These are phyloP conservation scores for Emergomyces pasteurianus DNA, from an alignment of 2,329 filamentous ascomycete genomes.

Conservation along the genomic window DNA sequence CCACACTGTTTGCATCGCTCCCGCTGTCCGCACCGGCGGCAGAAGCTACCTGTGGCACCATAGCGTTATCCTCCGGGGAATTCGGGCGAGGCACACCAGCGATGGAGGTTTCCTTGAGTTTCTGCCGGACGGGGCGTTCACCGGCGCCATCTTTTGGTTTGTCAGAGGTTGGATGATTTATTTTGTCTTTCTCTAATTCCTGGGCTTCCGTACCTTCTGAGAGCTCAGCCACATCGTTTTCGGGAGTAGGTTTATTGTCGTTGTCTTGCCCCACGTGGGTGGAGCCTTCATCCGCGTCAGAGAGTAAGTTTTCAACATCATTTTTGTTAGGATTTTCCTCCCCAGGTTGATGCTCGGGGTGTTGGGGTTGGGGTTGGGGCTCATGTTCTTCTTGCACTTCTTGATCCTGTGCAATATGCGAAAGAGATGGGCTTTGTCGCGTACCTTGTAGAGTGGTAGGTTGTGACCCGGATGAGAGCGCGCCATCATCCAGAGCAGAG, in stretches of 20 bases:
- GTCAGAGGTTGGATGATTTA: constrained; percentile 9
- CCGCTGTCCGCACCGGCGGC: constrained; percentile 9
- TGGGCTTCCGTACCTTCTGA: constrained; percentile 15
- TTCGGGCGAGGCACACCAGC: constrained; percentile 23
- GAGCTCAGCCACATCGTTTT: constrained; percentile 7
- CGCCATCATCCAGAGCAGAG: not conserved
- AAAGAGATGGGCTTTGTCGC: not conserved
- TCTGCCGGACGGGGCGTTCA: constrained; percentile 48
- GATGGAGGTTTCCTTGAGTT: constrained; percentile 51
- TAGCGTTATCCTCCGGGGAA: constrained; percentile 8
- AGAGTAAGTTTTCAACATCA: not conserved
- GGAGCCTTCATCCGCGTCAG: constrained; percentile 1
- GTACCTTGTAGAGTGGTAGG: constrained; percentile 5
- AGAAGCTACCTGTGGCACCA: constrained; percentile 4
- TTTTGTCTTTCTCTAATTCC: constrained; percentile 13
- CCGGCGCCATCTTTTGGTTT: constrained; percentile 25
- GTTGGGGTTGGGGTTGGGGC: not conserved
- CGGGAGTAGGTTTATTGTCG: not conserved
- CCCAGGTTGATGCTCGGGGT: constrained; percentile 3
- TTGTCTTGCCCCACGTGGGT: not conserved
- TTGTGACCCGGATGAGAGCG: not conserved
- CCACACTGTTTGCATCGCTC: constrained; percentile 16
- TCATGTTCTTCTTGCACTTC: not conserved
- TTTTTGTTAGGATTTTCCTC: not conserved
- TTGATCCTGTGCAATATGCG: not conserved